These are phyloP conservation scores for Nakazawaea siamensis DNA, from an alignment of 805 yeast species.

Conservation along the genomic window DNA sequence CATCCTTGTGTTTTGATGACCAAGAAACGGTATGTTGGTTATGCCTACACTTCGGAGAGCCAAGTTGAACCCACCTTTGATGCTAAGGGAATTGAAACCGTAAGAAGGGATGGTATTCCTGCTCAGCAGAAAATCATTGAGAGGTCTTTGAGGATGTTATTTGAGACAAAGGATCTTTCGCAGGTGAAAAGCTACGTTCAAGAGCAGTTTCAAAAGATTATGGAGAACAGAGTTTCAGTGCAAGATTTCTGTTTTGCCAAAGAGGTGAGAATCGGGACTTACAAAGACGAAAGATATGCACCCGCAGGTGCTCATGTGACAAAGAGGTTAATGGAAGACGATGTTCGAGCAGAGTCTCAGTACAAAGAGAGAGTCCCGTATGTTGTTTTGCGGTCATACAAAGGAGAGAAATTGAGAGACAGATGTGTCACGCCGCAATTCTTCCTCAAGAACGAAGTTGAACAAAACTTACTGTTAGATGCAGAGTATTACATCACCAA, in stretches of 20 bases:
- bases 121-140: conserved; percentile 84
- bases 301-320: conserved; percentile 93
- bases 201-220: conserved; percentile 58
- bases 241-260: conserved; percentile 89
- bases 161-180: conserved; percentile 67
- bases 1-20: conserved; percentile 77
- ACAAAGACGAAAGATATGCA: conserved; percentile 59
- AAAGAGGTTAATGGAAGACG: conserved; percentile 50
- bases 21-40: conserved; percentile 90
- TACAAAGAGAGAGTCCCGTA: conserved; percentile 85
- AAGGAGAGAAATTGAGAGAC: conserved; percentile 60
- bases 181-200: conserved; percentile 57
- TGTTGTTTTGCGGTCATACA: conserved; percentile 52
- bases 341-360: conserved; percentile 75
- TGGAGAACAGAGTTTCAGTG: conserved; percentile 53
- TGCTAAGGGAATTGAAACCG: conserved; percentile 95
- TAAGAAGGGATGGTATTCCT: conserved; percentile 89
- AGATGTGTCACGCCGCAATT: conserved; percentile 76
- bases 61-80: conserved; percentile 66
- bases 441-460: conserved; percentile 34
- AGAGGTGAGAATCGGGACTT: conserved; percentile 79
- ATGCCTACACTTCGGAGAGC: conserved; percentile 52
- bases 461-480: conserved; percentile 44
- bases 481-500: conserved; percentile 79
- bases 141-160: conserved; percentile 54